Base-by-base conservation (phyloP, 345 rosid genomes). In the Populus alba region DNA sequence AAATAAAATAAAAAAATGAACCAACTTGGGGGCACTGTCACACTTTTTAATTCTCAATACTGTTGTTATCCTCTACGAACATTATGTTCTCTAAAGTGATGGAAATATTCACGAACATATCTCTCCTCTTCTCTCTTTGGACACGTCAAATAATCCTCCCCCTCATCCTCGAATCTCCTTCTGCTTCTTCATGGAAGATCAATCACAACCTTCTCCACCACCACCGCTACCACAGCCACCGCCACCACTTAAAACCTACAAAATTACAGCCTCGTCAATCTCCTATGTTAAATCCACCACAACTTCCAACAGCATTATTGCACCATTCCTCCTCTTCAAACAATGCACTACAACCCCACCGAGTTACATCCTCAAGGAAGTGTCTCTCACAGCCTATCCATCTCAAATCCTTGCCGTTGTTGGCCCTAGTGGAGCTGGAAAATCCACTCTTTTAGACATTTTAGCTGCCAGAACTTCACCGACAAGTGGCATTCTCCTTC, bases 361-460 rank as follows among this genome's bases (percentile, higher is more conserved):
- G 13, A 63, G 83, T 37, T 84, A 82, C 81, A 92, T 93, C 82
- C 94, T 95, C 82, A 81, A 78, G 3, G 87, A 92, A 75, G 84
- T 95, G 57, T 87, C 93, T 59, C 82, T 95, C 80, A 86, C 93
- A 15, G 97, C 99, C 72, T 85, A 83, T 77, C 97, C 98, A 1
- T 81, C 92, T 55, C 91, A 93, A 79, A 93, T 95, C 85, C 95
- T 95, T 8, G 99, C 99, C 86, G 72, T 95, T 9, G 99, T 95
- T 62, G 99, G 99, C 75, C 99, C 98, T 0, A 92, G 96, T 45
- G 97, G 97, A n/a, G 98, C 98, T 10, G 99, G 98, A 37, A 95
- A 95, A 81, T 95, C 99, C 55, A 92, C 99, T 37, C 96, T 95
- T 37, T 96, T 95, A 5, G 99, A 95, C 83, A 95, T 95, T 65